Evolutionary conservation across 2,329 filamentous ascomycete genomes (phyloP).

Genomic region (Hirsutella rhossiliensis): DNA sequence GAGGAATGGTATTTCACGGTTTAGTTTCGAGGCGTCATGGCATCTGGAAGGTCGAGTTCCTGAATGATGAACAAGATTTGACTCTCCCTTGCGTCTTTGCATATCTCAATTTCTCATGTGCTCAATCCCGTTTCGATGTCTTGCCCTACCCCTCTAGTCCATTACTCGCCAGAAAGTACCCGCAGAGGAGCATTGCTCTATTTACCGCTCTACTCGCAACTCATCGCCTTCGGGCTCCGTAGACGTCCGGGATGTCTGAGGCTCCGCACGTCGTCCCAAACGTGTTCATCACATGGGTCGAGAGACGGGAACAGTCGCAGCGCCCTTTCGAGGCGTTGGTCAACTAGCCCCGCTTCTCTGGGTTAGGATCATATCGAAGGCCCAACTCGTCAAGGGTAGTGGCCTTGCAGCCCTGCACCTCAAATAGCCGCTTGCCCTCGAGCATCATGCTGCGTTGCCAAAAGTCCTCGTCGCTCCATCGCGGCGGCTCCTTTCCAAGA

Average conservation of each 20-base stretch:
- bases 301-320: no score
- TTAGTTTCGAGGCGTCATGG: conserved; percentile 25
- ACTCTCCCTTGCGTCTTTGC: conserved; percentile 1
- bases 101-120: not conserved
- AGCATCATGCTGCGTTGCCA: conserved; percentile 61
- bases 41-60: conserved; percentile 23
- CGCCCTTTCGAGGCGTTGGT: not conserved
- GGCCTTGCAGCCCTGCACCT: conserved; percentile 50
- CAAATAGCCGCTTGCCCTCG: conserved; percentile 61
- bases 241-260: no score
- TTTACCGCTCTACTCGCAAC: no score
- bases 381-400: conserved; percentile 61
- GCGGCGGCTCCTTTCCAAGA: conserved; percentile 54
- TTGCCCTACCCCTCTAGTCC: no score
- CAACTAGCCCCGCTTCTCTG: not conserved
- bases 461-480: conserved; percentile 58
- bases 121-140: no score
- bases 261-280: no score
- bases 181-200: no score
- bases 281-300: no score
- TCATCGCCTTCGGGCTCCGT: no score
- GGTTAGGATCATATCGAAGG: conserved; percentile 37
- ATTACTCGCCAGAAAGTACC: no score
- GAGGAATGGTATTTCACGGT: conserved; percentile 17
- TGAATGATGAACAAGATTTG: conserved; percentile 22